Base-by-base conservation (phyloP, 1,284 basidiomycete genomes). In the Cryptococcus sp. region DNA sequence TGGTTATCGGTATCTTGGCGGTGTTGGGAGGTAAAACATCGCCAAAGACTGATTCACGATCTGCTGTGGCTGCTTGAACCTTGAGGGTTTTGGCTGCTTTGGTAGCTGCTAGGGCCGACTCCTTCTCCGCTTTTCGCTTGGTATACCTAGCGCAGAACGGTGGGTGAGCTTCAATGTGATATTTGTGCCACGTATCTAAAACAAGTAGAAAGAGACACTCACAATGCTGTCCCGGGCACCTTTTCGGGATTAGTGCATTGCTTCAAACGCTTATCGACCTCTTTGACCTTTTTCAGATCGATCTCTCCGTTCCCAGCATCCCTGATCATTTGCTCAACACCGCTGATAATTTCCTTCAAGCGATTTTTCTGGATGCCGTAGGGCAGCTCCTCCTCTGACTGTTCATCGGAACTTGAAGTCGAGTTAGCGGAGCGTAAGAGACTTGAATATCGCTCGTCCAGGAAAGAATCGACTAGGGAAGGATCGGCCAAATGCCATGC, bases 221-320 rank as follows among this genome's bases (percentile, higher is more conserved):
- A 81, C 56, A 92, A 84, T 49, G 88, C 89, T 61, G 86, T 93
- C 13, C 91, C 92, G 5, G 87, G 85, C 13, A 94, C 86, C 73
- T 93, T 95, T 76, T 93, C 92, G 7, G 94, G 93, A 70, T 97
- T 96, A 72, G 91, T 89, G 80, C 93, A 96, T 43, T 88, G 70
- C 69, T 85, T 88, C 46, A 97, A 79, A 47, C 91, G 82, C 70
- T 87, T 84, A 74, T 97, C 94, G 5, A 96, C 87, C 69, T 89
- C 87, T 37, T 89, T 88, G 19, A 95, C 91, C 39, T 83, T 81
- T 61, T 91, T 90, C n/a, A 93, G 82, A 59, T 89, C 83, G 17
- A 91, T 85, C 23, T 83, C 81, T 20, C 55, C 64, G 29, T 80
- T 78, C n/a, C 87, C 86, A n/a, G 83, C 75, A 17, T 79, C 69